Evolutionary conservation across 169 alveolate genomes (phyloP).

Genomic region (Eimeria acervulina): DNA sequence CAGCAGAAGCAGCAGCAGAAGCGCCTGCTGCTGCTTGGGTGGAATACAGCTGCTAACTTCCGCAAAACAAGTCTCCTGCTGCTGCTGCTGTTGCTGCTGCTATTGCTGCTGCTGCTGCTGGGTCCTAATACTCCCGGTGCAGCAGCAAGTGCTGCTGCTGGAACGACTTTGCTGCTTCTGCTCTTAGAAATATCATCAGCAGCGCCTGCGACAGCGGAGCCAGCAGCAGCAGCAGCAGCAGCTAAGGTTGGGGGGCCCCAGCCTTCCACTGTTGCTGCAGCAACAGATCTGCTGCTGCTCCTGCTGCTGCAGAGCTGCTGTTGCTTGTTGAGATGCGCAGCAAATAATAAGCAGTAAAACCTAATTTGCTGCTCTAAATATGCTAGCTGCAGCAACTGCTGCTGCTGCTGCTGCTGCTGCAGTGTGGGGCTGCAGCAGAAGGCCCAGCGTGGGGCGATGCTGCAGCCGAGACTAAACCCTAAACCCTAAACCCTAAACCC

Average conservation of each 20-base stretch:
- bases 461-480: conserved; percentile 16
- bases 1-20: neutral
- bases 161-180: neutral
- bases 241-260: conserved; percentile 9
- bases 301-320: conserved; percentile 35
- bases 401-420: conserved; percentile 32
- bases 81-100: conserved; percentile 33
- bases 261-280: conserved; percentile 38
- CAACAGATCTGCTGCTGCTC: conserved; percentile 27
- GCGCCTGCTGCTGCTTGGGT: neutral
- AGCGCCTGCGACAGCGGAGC: neutral
- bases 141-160: neutral
- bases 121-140: neutral
- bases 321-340: neutral
- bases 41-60: no score
- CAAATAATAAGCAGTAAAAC: neutral
- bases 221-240: conserved; percentile 39
- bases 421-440: conserved; percentile 7
- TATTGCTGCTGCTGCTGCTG: neutral
- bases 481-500: conserved; percentile 34
- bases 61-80: neutral
- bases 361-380: neutral
- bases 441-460: conserved; percentile 14
- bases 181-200: neutral
- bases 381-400: neutral